These are phyloP conservation scores for Tolypocladium album DNA, from an alignment of 2,329 filamentous ascomycete species.

Conservation along the genomic window DNA sequence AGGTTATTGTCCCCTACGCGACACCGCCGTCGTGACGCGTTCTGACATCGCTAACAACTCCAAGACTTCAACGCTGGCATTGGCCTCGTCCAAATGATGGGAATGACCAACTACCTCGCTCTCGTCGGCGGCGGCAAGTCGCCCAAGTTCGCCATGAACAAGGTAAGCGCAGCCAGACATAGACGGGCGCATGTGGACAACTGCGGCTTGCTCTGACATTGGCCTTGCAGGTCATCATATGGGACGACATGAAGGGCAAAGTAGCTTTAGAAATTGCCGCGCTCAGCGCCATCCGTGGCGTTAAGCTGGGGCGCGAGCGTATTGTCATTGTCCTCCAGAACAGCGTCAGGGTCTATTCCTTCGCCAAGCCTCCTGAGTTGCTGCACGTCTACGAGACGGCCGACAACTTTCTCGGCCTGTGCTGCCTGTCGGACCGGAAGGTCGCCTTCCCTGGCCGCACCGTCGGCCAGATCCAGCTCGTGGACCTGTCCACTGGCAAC, in stretches of 20 bases:
- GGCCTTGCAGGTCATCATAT: constrained; percentile 58
- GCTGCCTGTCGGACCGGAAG: constrained; percentile 61
- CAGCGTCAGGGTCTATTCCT: constrained; percentile 70
- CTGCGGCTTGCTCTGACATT: background rate
- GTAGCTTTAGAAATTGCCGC: constrained; percentile 68
- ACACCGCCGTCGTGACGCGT: background rate
- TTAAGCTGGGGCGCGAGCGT: constrained; percentile 64
- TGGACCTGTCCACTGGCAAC: constrained; percentile 65
- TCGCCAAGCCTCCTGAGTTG: constrained; percentile 60
- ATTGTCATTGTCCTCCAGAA: constrained; percentile 76
- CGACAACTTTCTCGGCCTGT: constrained; percentile 72
- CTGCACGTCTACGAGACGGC: constrained; percentile 74
- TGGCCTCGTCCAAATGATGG: constrained; percentile 76
- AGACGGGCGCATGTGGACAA: background rate
- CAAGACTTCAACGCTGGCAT: constrained; percentile 73
- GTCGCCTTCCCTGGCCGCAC: constrained; percentile 84
- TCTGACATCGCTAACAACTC: background rate
- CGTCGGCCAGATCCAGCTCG: constrained; percentile 77
- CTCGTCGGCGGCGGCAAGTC: constrained; percentile 80
- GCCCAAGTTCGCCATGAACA: constrained; percentile 80
- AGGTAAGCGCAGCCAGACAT: constrained; percentile 34
- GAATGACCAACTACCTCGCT: constrained; percentile 75
- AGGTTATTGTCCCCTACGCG: constrained; percentile 20
- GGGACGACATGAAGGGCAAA: constrained; percentile 76
- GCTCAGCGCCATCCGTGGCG: constrained; percentile 67